phyloP scores from a whole-genome alignment of 192 early-diverging fungal genomes.

The Entomortierella chlamydospora region DNA sequence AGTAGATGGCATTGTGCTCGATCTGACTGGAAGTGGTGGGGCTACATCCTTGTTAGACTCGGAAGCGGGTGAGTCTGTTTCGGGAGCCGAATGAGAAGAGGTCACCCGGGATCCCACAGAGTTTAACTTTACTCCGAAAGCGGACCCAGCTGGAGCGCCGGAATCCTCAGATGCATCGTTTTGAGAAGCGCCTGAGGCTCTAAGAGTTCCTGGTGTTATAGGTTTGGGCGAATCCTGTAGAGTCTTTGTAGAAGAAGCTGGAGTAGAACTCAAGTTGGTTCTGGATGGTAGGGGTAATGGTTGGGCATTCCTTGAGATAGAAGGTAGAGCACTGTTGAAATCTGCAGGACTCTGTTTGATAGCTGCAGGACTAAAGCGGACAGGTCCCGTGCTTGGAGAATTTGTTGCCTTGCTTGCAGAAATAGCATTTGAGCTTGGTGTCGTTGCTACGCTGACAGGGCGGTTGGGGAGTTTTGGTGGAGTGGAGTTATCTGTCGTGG shows the following conservation, averaged over 20 bases:
- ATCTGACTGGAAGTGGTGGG: conserved; percentile 24
- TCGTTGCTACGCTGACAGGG: background rate
- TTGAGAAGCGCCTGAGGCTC: background rate
- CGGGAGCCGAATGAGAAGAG: conserved; percentile 19
- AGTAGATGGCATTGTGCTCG: conserved; percentile 23
- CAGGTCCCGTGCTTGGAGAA: conserved; percentile 7
- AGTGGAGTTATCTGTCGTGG: background rate
- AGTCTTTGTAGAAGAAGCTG: background rate
- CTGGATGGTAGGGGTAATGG: conserved; percentile 41
- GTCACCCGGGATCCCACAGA: conserved; percentile 14
- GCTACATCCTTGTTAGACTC: background rate
- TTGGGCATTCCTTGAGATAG: conserved; percentile 32
- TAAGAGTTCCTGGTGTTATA: background rate
- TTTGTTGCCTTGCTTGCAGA: conserved; percentile 2
- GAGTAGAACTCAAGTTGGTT: background rate
- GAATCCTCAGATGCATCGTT: background rate
- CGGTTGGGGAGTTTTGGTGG: conserved; percentile 37
- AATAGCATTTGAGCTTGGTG: background rate
- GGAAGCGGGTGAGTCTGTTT: conserved; percentile 12
- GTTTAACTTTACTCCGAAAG: conserved; percentile 40
- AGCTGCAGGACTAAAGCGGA: conserved; percentile 32
- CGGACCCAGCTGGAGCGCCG: background rate
- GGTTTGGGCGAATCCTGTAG: background rate
- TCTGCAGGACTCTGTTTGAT: background rate
- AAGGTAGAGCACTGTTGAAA: conserved; percentile 11